Percentiles rank a stretch among this genome's conserved stretches.
Evolutionary conservation across 2,329 filamentous ascomycete species (phyloP).

Genomic region (Penicillium sp.): DNA sequence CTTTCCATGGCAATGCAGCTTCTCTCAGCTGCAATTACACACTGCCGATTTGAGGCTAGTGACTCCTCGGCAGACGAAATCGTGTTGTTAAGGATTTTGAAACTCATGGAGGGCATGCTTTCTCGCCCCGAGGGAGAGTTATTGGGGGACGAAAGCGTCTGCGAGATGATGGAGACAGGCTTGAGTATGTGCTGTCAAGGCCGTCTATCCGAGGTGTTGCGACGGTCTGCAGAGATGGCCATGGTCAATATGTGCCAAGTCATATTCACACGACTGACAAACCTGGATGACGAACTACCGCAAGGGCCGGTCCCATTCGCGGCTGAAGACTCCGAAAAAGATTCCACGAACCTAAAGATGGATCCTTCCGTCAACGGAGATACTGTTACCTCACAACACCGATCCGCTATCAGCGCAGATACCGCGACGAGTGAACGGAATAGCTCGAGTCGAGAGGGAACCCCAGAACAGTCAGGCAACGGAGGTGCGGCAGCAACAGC

Average conservation of each 20-base stretch:
- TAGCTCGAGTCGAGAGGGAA: slow-evolving; percentile 38
- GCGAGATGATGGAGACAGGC: slow-evolving; percentile 99
- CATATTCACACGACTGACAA: slow-evolving; percentile 91
- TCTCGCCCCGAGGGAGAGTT: slow-evolving; percentile 90
- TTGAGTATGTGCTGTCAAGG: slow-evolving; percentile 96
- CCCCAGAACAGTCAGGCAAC: slow-evolving; percentile 36
- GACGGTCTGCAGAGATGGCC: slow-evolving; percentile 89
- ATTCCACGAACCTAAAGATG: slow-evolving; percentile 79
- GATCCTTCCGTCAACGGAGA: slow-evolving; percentile 73
- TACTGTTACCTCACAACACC: slow-evolving; percentile 59
- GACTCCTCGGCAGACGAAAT: slow-evolving; percentile 95
- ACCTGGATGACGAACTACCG: slow-evolving; percentile 76
- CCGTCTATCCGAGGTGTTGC: slow-evolving; percentile 85
- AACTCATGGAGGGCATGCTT: slow-evolving; percentile 98
- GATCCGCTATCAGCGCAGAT: slow-evolving; percentile 45
- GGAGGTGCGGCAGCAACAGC: slow-evolving; percentile 36
- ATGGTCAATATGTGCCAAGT: slow-evolving; percentile 99
- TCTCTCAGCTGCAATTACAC: slow-evolving; percentile 90
- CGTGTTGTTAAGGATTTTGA: slow-evolving; percentile 89
- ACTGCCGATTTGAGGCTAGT: slow-evolving; percentile 96
- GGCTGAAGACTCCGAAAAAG: slow-evolving; percentile 55
- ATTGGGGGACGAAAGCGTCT: slow-evolving; percentile 96
- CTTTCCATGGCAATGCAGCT: slow-evolving; percentile 92
- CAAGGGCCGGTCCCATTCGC: slow-evolving; percentile 68
- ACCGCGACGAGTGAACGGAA: slow-evolving; percentile 38